phyloP scores from a whole-genome alignment of 2,329 filamentous ascomycete genomes.

The Colletotrichum tropicicola region DNA sequence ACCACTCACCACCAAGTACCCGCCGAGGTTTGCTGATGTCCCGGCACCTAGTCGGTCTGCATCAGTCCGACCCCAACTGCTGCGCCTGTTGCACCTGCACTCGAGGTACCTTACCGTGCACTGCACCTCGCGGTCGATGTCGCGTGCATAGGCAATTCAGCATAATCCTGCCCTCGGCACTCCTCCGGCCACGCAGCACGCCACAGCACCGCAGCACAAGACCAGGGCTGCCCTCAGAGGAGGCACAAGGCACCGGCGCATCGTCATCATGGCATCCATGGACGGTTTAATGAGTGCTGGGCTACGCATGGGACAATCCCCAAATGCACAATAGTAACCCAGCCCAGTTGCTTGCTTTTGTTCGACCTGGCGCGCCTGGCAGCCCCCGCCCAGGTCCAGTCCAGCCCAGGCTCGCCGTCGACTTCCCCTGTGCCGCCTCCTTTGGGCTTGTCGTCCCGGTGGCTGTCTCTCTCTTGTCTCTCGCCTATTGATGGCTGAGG shows the following conservation, averaged over 20 bases:
- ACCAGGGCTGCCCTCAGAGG: neutral
- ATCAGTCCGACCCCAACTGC: neutral
- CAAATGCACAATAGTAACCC: neutral
- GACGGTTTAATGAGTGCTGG: too few relatives aligned
- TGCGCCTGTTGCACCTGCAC: neutral
- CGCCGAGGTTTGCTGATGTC: conserved; percentile 15
- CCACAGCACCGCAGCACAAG: conserved; percentile 3
- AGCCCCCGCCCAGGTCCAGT: neutral
- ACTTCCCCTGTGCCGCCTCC: conserved; percentile 6
- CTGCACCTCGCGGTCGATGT: conserved; percentile 3
- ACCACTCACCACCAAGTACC: too few relatives aligned
- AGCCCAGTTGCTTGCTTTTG: neutral
- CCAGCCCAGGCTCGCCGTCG: neutral
- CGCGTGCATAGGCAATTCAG: conserved; percentile 7
- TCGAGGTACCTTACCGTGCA: neutral
- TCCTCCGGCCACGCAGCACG: neutral
- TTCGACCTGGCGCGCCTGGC: neutral
- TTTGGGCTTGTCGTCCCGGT: neutral
- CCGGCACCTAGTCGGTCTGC: conserved; percentile 11
- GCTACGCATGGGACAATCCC: neutral
- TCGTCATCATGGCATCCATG: conserved; percentile 4
- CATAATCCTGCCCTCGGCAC: conserved; percentile 2
- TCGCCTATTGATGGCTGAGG: conserved; percentile 12
- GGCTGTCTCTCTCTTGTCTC: conserved; percentile 9
- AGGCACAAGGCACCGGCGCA: neutral